A percentile compares a stretch with the other conserved stretches of the same genome.
Evolutionary conservation across 192 early-diverging fungal species (phyloP).

Genomic region (Rhizophagus clarus): DNA sequence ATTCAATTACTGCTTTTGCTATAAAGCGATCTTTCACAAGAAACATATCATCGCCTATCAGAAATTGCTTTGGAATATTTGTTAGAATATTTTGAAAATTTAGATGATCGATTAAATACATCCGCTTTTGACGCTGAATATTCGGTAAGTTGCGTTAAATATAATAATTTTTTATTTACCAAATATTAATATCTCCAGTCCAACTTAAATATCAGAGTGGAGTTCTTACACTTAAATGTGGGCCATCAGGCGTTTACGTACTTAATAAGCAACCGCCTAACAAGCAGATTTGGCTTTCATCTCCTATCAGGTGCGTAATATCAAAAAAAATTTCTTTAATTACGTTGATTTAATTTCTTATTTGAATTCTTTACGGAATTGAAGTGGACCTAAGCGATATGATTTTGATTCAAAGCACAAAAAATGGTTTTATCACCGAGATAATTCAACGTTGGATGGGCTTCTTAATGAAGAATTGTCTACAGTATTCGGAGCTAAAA

Average conservation of each 20-base stretch:
- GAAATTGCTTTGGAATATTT: constrained; percentile 66
- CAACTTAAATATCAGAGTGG: constrained; percentile 51
- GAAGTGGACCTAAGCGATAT: constrained; percentile 84
- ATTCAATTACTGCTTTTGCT: too few relatives aligned
- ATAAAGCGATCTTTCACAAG: constrained; percentile 50
- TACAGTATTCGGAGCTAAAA: not conserved
- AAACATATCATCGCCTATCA: constrained; percentile 64
- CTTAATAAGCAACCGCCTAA: constrained; percentile 99
- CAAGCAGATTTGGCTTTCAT: constrained; percentile 97
- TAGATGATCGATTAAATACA: constrained; percentile 70
- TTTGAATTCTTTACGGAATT: not conserved
- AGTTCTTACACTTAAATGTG: constrained; percentile 86
- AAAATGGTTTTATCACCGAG: constrained; percentile 81
- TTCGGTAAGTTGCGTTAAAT: constrained; percentile 54
- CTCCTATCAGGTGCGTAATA: constrained; percentile 61
- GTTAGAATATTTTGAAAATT: constrained; percentile 71
- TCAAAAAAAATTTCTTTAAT: not conserved
- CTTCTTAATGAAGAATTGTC: constrained; percentile 52
- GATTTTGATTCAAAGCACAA: constrained; percentile 62
- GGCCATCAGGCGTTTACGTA: constrained; percentile 84
- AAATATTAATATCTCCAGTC: not conserved
- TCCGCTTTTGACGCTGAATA: constrained; percentile 82
- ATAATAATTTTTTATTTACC: not conserved
- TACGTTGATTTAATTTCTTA: not conserved
- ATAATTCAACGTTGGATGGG: constrained; percentile 66